Evolutionary conservation across 495 filamentous ascomycete genomes (phyloP).

Genomic region (Cercophora scortea): DNA sequence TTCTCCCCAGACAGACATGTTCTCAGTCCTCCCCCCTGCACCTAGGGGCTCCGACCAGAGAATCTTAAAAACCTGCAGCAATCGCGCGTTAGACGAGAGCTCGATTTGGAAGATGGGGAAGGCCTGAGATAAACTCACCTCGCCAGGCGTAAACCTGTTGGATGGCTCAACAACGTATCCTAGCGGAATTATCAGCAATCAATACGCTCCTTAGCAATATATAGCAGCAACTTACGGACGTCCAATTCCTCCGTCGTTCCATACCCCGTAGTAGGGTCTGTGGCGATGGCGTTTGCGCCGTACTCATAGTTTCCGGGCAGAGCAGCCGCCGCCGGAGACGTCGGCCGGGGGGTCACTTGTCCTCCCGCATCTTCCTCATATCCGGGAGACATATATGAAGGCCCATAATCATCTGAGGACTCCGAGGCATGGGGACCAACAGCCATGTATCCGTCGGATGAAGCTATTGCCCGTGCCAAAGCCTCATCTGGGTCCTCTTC

Average conservation of each 20-base stretch:
- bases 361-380: conserved; percentile 3
- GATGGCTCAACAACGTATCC: conserved; percentile 36
- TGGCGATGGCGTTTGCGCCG: background rate
- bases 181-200: conserved; percentile 1
- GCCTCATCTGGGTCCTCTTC: background rate
- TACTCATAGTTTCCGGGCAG: background rate
- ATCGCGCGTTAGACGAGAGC: background rate
- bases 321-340: background rate
- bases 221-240: background rate
- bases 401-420: background rate
- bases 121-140: conserved; percentile 16
- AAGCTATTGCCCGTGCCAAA: background rate
- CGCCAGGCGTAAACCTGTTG: conserved; percentile 30
- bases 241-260: background rate
- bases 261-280: background rate
- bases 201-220: no score
- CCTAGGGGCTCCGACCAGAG: conserved; percentile 39
- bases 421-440: background rate
- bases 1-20: conserved; percentile 20
- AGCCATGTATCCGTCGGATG: background rate
- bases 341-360: conserved; percentile 4
- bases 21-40: conserved; percentile 16
- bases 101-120: no score
- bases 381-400: background rate
- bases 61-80: conserved; percentile 36